These are phyloP conservation scores for Porosira glacialis DNA, from an alignment of 352 stramenopile species.

Conservation along the genomic window DNA sequence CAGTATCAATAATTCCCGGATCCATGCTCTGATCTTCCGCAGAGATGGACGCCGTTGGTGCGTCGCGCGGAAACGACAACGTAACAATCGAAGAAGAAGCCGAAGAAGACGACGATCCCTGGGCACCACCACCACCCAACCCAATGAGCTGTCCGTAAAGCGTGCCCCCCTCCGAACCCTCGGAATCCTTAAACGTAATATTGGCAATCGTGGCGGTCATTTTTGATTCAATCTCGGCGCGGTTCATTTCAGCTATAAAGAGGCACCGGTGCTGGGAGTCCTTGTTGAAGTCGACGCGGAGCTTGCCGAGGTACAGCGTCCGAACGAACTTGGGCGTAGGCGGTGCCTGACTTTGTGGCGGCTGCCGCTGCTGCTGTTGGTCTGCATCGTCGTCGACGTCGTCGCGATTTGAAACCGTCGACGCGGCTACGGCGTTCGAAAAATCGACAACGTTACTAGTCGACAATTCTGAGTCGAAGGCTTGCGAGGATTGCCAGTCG, in stretches of 20 bases:
- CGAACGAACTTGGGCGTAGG: conserved; percentile 21
- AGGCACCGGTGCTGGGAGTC: conserved; percentile 62
- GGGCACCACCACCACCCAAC: conserved; percentile 41
- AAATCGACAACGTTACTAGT: too few relatives aligned
- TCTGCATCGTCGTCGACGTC: too few relatives aligned
- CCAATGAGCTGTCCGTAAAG: conserved; percentile 75
- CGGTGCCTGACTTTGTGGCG: not conserved
- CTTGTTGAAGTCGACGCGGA: conserved; percentile 77
- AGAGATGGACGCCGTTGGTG: too few relatives aligned
- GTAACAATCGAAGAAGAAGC: conserved; percentile 29
- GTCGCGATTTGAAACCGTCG: too few relatives aligned
- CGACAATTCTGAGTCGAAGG: too few relatives aligned
- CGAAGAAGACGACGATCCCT: conserved; percentile 3
- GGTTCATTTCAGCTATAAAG: conserved; percentile 74
- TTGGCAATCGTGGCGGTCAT: conserved; percentile 64
- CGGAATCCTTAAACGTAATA: conserved; percentile 58
- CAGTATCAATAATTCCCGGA: too few relatives aligned
- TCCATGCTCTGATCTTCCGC: too few relatives aligned
- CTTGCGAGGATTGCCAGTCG: too few relatives aligned
- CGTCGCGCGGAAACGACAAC: conserved; percentile 63
- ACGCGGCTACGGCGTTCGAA: too few relatives aligned
- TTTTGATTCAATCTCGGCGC: conserved; percentile 50
- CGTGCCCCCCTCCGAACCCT: conserved; percentile 38
- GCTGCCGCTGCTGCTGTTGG: too few relatives aligned
- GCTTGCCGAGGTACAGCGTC: conserved; percentile 60